A percentile compares a stretch with the other conserved stretches of the same genome.
These are phyloP conservation scores for Picea glauca DNA, from an alignment of 75 land plant species.

Conservation along the genomic window DNA sequence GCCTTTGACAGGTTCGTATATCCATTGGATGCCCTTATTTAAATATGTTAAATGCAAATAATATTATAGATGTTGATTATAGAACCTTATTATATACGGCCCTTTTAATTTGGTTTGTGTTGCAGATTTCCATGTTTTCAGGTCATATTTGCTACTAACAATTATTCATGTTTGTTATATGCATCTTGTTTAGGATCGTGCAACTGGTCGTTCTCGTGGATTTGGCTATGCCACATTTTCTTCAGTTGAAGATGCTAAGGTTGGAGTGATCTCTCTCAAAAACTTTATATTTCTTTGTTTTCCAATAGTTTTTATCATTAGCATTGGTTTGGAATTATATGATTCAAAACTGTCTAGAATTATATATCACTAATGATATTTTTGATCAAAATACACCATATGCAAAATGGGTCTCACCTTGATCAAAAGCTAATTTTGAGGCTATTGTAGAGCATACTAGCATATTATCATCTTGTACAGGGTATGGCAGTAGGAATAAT, in stretches of 20 bases:
- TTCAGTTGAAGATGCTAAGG: constrained; percentile 70
- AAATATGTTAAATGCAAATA: not conserved
- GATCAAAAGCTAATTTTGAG: no score
- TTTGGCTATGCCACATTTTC: constrained; percentile 83
- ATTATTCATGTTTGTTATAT: not conserved
- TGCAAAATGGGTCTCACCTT: no score
- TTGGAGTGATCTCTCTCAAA: not conserved
- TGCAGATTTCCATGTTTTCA: not conserved
- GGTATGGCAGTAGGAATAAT: no score
- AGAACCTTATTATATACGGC: not conserved
- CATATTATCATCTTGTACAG: no score
- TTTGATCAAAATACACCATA: no score
- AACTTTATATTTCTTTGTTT: not conserved
- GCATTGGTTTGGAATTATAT: no score
- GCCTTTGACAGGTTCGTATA: not conserved
- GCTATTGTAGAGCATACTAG: no score
- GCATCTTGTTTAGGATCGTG: constrained; percentile 39
- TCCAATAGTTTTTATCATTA: not conserved
- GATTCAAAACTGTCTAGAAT: no score
- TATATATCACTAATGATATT: no score
- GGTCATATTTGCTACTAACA: not conserved
- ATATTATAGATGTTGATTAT: not conserved
- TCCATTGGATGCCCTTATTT: not conserved
- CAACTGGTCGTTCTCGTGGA: constrained; percentile 77
- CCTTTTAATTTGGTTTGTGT: not conserved